phyloP scores from a whole-genome alignment of 495 filamentous ascomycete genomes.

The Bacidia gigantensis region DNA sequence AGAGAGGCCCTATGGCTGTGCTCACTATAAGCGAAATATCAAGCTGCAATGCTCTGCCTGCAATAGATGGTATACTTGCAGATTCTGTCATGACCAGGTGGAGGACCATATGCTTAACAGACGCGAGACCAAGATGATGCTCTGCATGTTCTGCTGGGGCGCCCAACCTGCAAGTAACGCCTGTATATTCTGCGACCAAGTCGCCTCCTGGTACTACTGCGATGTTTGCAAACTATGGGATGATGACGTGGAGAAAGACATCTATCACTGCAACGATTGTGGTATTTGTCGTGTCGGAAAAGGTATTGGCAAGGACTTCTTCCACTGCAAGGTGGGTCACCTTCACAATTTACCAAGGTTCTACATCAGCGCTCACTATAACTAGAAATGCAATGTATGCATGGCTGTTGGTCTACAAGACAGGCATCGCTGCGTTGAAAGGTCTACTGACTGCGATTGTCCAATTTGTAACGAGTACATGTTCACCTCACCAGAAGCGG shows the following conservation, averaged over 20 bases:
- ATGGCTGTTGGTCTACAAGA: conserved; percentile 67
- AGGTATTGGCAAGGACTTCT: conserved; percentile 89
- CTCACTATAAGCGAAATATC: conserved; percentile 90
- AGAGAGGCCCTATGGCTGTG: conserved; percentile 55
- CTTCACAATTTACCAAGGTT: conserved; percentile 5
- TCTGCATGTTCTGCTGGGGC: conserved; percentile 90
- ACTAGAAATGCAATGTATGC: conserved; percentile 77
- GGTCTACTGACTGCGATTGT: conserved; percentile 88
- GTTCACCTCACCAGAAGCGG: conserved; percentile 78
- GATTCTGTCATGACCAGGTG: conserved; percentile 81
- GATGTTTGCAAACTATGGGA: conserved; percentile 94
- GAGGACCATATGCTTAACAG: conserved; percentile 75
- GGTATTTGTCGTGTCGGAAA: conserved; percentile 87
- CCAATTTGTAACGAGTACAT: conserved; percentile 98
- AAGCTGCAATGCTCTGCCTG: conserved; percentile 88
- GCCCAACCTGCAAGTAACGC: conserved; percentile 69
- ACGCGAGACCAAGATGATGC: conserved; percentile 80
- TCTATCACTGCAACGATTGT: conserved; percentile 95
- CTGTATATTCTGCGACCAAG: conserved; percentile 62
- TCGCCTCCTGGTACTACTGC: conserved; percentile 87
- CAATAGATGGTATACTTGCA: conserved; percentile 85
- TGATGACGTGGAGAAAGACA: conserved; percentile 76
- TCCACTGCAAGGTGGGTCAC: conserved; percentile 78
- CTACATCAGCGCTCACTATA: conserved; percentile 12
- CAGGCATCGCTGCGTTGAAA: conserved; percentile 88